Percentiles rank a stretch among this genome's conserved stretches.
These are phyloP conservation scores for Crithidia mellificae DNA, from an alignment of 208 protist genomes.

Conservation along the genomic window DNA sequence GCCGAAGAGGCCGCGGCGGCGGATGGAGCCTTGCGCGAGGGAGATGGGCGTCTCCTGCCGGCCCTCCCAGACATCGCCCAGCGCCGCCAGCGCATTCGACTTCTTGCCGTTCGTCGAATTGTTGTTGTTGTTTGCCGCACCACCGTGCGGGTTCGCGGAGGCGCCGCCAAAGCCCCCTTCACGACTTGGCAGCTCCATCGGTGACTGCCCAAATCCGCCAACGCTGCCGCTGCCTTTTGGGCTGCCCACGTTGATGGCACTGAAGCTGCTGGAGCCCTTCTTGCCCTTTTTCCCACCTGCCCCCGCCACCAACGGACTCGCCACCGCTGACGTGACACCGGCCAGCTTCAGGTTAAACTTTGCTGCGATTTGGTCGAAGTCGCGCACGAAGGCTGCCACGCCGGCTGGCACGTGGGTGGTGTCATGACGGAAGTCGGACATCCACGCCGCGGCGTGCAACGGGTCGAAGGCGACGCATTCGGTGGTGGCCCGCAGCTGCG, in stretches of 20 bases:
- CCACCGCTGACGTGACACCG: not conserved
- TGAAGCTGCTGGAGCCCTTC: conserved; percentile 6
- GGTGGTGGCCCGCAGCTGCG: conserved; percentile 19
- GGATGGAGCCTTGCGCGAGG: conserved; percentile 37
- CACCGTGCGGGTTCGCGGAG: conserved; percentile 9
- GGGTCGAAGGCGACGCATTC: conserved; percentile 48
- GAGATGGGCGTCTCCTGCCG: conserved; percentile 71
- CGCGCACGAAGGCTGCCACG: conserved; percentile 41
- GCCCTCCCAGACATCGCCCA: conserved; percentile 70
- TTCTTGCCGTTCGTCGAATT: conserved; percentile 9
- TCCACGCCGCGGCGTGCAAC: conserved; percentile 33
- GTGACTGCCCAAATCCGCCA: not conserved
- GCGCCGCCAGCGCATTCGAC: conserved; percentile 40
- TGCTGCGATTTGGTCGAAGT: conserved; percentile 8
- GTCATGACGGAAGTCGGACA: conserved; percentile 42
- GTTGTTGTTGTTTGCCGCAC: conserved; percentile 1
- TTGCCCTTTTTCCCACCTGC: conserved; percentile 12
- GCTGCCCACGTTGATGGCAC: not conserved
- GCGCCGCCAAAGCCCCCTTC: conserved; percentile 10
- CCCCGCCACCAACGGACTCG: not conserved
- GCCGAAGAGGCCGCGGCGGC: conserved; percentile 76
- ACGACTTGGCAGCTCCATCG: conserved; percentile 7
- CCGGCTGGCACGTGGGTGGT: conserved; percentile 40
- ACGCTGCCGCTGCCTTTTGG: conserved; percentile 8
- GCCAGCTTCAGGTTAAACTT: conserved; percentile 16